Conservation (phyloP, 2,329 filamentous ascomycete genomes). For the Fusarium agapanthi region DNA sequence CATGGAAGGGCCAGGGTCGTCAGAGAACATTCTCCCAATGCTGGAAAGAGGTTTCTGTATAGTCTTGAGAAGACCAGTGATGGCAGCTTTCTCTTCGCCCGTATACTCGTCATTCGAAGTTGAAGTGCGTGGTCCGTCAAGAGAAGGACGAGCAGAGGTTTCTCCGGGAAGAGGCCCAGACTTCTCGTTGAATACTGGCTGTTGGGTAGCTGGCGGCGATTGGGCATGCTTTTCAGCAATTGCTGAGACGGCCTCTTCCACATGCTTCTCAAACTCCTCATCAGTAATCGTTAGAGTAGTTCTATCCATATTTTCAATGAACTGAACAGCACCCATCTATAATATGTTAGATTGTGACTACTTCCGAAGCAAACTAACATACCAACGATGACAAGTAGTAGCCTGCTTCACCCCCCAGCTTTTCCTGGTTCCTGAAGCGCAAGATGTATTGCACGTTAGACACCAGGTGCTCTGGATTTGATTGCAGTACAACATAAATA, state of each 20-base stretch:
- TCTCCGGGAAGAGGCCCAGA: slow-evolving; percentile 37
- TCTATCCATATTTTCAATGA: slow-evolving; percentile 94
- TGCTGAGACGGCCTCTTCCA: slow-evolving; percentile 94
- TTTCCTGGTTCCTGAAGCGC: slow-evolving; percentile 96
- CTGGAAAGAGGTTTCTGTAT: slow-evolving; percentile 92
- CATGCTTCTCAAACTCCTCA: slow-evolving; percentile 93
- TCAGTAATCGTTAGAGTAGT: slow-evolving; percentile 93
- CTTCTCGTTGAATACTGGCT: slow-evolving; percentile 57
- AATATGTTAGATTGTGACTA: background rate
- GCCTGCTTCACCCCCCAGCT: slow-evolving; percentile 94
- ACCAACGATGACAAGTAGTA: slow-evolving; percentile 97
- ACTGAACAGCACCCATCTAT: slow-evolving; percentile 91
- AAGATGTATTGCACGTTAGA: slow-evolving; percentile 99
- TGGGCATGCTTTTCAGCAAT: slow-evolving; percentile 86
- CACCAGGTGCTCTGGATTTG: slow-evolving; percentile 93
- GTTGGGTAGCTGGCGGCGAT: slow-evolving; percentile 55
- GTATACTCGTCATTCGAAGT: slow-evolving; percentile 64
- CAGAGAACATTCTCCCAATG: slow-evolving; percentile 94
- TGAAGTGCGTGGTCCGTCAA: slow-evolving; percentile 61
- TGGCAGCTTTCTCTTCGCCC: slow-evolving; percentile 79
- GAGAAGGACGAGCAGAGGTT: slow-evolving; percentile 52
- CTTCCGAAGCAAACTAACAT: slow-evolving; percentile 42
- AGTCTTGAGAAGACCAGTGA: slow-evolving; percentile 84
- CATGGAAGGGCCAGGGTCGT: slow-evolving; percentile 57
- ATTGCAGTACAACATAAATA: slow-evolving; percentile 94